phyloP scores from a whole-genome alignment of 2,329 filamentous ascomycete species.

The Diaporthe citri region DNA sequence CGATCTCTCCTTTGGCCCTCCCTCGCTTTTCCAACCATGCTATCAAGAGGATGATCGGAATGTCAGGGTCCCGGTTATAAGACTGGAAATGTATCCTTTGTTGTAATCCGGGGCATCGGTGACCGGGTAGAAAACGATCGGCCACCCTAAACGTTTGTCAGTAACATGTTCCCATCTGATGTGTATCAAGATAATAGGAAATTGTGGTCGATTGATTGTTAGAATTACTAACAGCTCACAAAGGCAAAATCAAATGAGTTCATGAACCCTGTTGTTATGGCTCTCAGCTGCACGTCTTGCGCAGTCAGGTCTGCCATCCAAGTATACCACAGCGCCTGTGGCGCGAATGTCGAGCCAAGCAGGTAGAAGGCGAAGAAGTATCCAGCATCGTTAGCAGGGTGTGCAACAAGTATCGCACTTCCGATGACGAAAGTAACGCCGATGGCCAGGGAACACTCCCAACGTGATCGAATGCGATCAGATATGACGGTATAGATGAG shows the following conservation, averaged over 20 bases:
- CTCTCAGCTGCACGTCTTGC: conserved; percentile 55
- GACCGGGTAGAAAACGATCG: conserved; percentile 55
- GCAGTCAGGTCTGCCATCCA: conserved; percentile 60
- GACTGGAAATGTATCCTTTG: conserved; percentile 55
- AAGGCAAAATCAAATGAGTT: conserved; percentile 59
- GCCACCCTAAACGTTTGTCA: conserved; percentile 45
- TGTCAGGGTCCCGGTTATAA: conserved; percentile 52
- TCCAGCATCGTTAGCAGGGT: conserved; percentile 49
- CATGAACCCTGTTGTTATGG: conserved; percentile 59
- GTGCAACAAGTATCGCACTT: conserved; percentile 52
- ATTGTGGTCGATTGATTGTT: rapidly evolving
- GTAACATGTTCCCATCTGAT: neutral
- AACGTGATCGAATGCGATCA: conserved; percentile 57
- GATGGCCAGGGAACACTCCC: conserved; percentile 57
- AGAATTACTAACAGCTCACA: conserved; percentile 50
- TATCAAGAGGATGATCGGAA: conserved; percentile 54
- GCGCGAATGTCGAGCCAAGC: conserved; percentile 58
- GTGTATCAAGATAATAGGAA: too few species aligned
- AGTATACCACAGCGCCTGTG: conserved; percentile 60
- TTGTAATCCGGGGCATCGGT: conserved; percentile 55
- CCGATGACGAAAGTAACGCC: conserved; percentile 57
- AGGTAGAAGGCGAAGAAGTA: conserved; percentile 60
- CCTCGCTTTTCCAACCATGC: conserved; percentile 52
- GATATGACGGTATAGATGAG: conserved; percentile 56
- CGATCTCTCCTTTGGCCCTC: conserved; percentile 45